Base-by-base conservation (phyloP, 2,329 filamentous ascomycete genomes). In the Clarireedia hainanense region DNA sequence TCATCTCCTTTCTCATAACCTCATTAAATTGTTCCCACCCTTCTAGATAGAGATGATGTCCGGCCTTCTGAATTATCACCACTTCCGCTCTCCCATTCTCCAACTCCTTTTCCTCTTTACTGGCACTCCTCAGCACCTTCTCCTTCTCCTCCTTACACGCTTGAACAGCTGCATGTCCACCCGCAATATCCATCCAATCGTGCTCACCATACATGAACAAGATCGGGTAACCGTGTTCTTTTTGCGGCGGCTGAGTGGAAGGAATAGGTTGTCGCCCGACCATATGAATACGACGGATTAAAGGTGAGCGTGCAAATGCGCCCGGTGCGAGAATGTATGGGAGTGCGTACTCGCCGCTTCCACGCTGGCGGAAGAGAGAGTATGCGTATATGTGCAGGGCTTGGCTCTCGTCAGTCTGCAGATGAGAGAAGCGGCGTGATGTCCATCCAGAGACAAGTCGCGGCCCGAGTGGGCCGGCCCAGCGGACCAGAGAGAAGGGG, bases 151-250 rank as follows among this genome's bases (percentile, higher is more conserved):
- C 77, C 58, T 89, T 85, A 12, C 97, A 79, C 70, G 87, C 91
- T 71, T 91, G 82, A 67, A 88, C 82, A 0, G 91, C 85, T 0
- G 88, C 90, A 47, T 85, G 82, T 0, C 94, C 94, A 27, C 91
- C 94, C 0, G 84, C 83, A 7, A 94, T 85, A 63, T 99, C 94
- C 94, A 99, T 99, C 94, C 94, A 99, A 75, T 99, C 94, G 67
- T 94, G 85, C 65, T 97, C 91, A 60, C 94, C 94, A 68, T 99
- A 99, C 88, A 97, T 91, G 69, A 99, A 81, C 7, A 97, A 80
- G 34, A 97, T 76, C 0, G 94, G 92, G 50, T 91, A 77, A 1
- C 91, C 91, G 0, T 79, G 87, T 53, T 70, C 68, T 45, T 66
- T 69, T 27, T 48, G 57, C 17, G 37, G 37, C n/a, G 39, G 30